Base-by-base conservation (phyloP, 1,284 basidiomycete species). In the Tranzscheliella williamsii region DNA sequence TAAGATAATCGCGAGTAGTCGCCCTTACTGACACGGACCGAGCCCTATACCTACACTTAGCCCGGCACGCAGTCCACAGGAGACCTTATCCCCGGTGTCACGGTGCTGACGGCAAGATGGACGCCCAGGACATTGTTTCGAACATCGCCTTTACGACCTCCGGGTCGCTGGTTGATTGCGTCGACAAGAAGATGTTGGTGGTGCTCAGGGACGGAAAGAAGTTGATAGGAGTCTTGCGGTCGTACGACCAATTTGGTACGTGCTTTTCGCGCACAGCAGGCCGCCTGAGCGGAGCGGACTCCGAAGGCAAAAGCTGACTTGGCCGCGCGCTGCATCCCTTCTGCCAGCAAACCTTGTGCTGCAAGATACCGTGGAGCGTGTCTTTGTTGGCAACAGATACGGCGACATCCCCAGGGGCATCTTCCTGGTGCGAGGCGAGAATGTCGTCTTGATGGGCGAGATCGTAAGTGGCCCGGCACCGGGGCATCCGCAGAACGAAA, bases 171-270 rank as follows among this genome's bases (percentile, higher is more conserved):
- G 73, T 75, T 16, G 75, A 76, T 30, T 69, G 69, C 36, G 70
- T 75, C 23, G 75, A 76, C 48, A 76, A 96, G 83, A 98, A 97
- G 85, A 94, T 99, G 85, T 84, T 99, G 45, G 93, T 97, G 42
- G 86, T 97, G 67, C 83, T 99, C 52, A 84, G 95, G 78, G 95
- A 99, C 78, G 95, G 95, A 41, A 84, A 92, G 72, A 98, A 97
- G 79, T 83, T 97, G 33, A 88, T 96, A 68, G 95, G 95, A 24
- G 92, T 99, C 24, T 81, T 99, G 67, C 83, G 95, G 45, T 95
- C 91, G 18, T 99, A 98, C 79, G 95, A 99, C 82, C 95, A 98
- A 78, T 99, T 97, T 75, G 94, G 94, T 97, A 79, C 70, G 88
- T 79, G 35, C 33, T 36, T n/a, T 26, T 13, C 26, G 36, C 37